Percentiles rank a stretch among this genome's conserved stretches.
Conservation (phyloP, 2,329 filamentous ascomycete genomes). For the Aspergillus arachidicola region DNA sequence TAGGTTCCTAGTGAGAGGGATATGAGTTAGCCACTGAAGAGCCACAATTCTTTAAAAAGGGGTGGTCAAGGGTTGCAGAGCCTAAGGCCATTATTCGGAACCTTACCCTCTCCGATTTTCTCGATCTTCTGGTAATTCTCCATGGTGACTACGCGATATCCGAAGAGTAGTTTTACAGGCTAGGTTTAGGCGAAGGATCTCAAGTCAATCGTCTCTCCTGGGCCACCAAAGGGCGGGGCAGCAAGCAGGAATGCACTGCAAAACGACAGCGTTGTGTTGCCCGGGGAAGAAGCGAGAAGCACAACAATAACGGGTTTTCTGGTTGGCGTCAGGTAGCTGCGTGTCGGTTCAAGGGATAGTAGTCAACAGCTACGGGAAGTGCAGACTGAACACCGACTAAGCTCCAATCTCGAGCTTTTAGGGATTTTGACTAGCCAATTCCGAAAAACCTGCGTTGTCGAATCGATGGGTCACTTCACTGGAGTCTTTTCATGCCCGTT, state of each 20-base stretch:
- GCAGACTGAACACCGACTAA: slow-evolving; percentile 1
- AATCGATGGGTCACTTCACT: slow-evolving; percentile 54
- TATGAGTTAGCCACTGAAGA: background rate
- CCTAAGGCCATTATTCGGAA: background rate
- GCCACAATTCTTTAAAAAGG: background rate
- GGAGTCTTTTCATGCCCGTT: slow-evolving; percentile 47
- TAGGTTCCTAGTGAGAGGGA: slow-evolving; percentile 71
- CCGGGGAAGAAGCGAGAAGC: slow-evolving; percentile 20
- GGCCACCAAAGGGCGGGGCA: slow-evolving; percentile 19
- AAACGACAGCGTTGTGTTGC: slow-evolving; percentile 22
- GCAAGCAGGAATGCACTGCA: slow-evolving; percentile 18
- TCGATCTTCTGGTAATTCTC: slow-evolving; percentile 97
- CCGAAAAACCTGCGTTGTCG: slow-evolving; percentile 14
- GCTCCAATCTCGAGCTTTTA: slow-evolving; percentile 1
- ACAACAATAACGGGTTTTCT: slow-evolving; percentile 16
- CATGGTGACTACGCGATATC: slow-evolving; percentile 55
- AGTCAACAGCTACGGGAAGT: background rate
- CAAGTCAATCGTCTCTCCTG: slow-evolving; percentile 7
- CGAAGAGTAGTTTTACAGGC: background rate
- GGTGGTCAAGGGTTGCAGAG: background rate
- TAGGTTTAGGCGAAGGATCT: background rate
- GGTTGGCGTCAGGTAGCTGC: slow-evolving; percentile 17
- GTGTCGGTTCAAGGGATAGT: slow-evolving; percentile 9
- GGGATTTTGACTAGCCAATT: slow-evolving; percentile 3
- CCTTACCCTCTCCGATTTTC: slow-evolving; percentile 90